phyloP scores from a whole-genome alignment of 805 yeast genomes.

The Saturnispora besseyi region DNA sequence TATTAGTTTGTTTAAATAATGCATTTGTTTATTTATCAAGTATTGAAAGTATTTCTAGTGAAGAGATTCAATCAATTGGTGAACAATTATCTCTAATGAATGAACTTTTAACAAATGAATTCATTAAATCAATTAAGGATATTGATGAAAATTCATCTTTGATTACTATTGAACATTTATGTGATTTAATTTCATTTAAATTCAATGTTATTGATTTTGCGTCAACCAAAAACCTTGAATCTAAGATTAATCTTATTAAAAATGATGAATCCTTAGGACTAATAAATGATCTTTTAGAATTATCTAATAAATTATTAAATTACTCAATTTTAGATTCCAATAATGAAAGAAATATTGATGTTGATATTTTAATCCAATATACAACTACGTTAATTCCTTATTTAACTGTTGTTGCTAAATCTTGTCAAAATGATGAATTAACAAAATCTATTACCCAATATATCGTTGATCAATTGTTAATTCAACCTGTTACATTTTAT shows the following conservation, averaged over 20 bases:
- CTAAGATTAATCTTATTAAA: background rate
- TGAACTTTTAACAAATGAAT: background rate
- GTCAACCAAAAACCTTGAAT: background rate
- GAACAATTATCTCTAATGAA: constrained; percentile 2
- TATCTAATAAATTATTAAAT: background rate
- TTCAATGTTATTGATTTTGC: background rate
- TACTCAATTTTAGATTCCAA: background rate
- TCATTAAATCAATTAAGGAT: background rate
- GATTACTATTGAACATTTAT: constrained; percentile 1
- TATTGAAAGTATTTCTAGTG: constrained; percentile 21
- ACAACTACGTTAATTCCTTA: constrained; percentile 19
- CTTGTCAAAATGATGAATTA: constrained; percentile 11
- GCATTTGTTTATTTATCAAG: constrained; percentile 32
- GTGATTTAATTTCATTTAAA: constrained; percentile 4
- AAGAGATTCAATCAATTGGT: constrained; percentile 4
- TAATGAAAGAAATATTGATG: background rate
- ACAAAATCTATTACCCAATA: constrained; percentile 19
- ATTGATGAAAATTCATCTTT: background rate
- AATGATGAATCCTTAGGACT: background rate
- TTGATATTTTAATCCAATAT: constrained; percentile 13
- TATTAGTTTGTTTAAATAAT: constrained; percentile 64
- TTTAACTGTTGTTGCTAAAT: constrained; percentile 22
- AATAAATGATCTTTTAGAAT: background rate
- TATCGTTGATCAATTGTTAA: constrained; percentile 20
- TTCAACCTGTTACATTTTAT: constrained; percentile 15